These are phyloP conservation scores for Lentinula sp. DNA, from an alignment of 768 basidiomycete species.

Conservation along the genomic window DNA sequence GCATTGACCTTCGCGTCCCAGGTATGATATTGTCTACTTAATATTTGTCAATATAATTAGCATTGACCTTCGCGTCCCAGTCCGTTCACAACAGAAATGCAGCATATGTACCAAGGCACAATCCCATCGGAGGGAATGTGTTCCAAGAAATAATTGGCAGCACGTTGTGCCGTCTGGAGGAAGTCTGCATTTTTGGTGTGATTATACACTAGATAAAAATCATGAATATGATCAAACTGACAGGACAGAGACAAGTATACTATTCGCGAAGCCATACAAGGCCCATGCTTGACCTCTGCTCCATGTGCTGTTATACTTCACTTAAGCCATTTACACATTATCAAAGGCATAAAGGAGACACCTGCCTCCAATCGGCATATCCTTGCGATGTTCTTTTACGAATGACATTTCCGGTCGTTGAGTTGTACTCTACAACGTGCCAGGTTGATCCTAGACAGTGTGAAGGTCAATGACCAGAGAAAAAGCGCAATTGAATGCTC, in stretches of 20 bases:
- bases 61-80: no score
- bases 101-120: slow-evolving; percentile 52
- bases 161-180: slow-evolving; percentile 50
- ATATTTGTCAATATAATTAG: no score
- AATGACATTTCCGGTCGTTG: slow-evolving; percentile 56
- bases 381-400: slow-evolving; percentile 55
- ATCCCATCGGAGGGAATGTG: slow-evolving; percentile 55
- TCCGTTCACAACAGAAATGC: no score
- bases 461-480: neutral
- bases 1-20: no score
- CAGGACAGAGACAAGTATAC: slow-evolving; percentile 22
- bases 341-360: neutral
- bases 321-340: neutral
- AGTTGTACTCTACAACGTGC: slow-evolving; percentile 65
- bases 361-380: slow-evolving; percentile 43
- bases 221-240: neutral
- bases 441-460: slow-evolving; percentile 35
- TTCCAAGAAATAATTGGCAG: slow-evolving; percentile 57
- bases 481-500: slow-evolving; percentile 9
- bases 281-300: slow-evolving; percentile 71
- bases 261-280: slow-evolving; percentile 63
- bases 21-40: no score
- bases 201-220: slow-evolving; percentile 43
- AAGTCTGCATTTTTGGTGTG: slow-evolving; percentile 45
- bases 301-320: slow-evolving; percentile 48